A percentile compares a stretch with the other conserved stretches of the same genome.
Evolutionary conservation across 768 basidiomycete genomes (phyloP).

Genomic region (Gloeostereum incarnatum): DNA sequence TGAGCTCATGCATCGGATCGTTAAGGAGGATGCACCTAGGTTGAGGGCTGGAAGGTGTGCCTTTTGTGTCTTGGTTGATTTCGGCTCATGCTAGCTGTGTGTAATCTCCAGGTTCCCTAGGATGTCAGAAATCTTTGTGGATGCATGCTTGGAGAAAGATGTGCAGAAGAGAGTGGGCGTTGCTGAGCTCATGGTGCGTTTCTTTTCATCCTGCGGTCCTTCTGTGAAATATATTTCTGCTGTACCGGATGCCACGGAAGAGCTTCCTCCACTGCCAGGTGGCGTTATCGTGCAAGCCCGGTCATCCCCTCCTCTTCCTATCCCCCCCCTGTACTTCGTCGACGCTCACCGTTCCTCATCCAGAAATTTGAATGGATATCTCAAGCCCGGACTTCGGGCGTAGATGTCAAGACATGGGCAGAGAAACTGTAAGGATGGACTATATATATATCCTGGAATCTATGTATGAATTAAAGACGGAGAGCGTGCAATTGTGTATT

Average conservation of each 20-base stretch:
- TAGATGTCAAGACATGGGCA: conserved; percentile 78
- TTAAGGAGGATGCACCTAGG: conserved; percentile 94
- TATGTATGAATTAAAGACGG: neutral
- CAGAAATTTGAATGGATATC: conserved; percentile 76
- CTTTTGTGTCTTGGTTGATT: too few relatives aligned
- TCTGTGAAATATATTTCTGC: conserved; percentile 4
- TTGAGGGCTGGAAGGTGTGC: conserved; percentile 66
- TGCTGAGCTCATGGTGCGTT: conserved; percentile 73
- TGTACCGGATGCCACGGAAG: neutral
- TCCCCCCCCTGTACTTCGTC: neutral
- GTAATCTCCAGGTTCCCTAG: conserved; percentile 32
- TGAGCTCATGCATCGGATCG: conserved; percentile 94
- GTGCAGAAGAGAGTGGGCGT: conserved; percentile 77
- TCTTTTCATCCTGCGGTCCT: conserved; percentile 1
- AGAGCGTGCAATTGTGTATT: too few relatives aligned
- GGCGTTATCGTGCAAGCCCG: neutral
- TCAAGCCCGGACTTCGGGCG: conserved; percentile 42
- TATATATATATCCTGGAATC: neutral
- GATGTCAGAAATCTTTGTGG: conserved; percentile 78
- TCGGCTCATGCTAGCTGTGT: neutral
- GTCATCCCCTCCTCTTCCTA: neutral
- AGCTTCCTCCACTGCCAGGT: conserved; percentile 2
- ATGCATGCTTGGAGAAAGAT: conserved; percentile 87
- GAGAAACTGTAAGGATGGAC: conserved; percentile 45
- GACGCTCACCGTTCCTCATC: neutral